These are phyloP conservation scores for Helicocarpus griseus DNA, from an alignment of 2,329 filamentous ascomycete species.

Conservation along the genomic window DNA sequence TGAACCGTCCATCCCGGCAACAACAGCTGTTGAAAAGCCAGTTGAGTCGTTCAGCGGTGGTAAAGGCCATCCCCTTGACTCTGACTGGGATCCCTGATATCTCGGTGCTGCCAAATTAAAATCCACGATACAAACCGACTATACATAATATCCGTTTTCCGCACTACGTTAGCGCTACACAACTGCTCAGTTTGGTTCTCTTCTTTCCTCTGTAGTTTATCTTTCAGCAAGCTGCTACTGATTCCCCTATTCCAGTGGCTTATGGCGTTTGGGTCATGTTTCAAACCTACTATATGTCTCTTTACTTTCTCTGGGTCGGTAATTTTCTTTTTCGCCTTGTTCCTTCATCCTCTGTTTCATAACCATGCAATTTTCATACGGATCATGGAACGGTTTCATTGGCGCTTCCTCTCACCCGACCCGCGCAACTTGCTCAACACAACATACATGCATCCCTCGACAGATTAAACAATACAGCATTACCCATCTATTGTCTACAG, in stretches of 20 bases:
- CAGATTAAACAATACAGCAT: no score
- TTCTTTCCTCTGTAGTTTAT: background rate
- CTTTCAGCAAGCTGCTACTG: background rate
- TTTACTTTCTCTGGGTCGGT: background rate
- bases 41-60: background rate
- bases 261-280: constrained; percentile 3
- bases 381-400: no score
- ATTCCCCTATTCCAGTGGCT: background rate
- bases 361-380: background rate
- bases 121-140: background rate
- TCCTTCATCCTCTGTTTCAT: background rate
- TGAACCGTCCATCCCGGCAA: constrained; percentile 3
- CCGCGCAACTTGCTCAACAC: no score
- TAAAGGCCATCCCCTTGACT: constrained; percentile 36
- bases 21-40: background rate
- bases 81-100: constrained; percentile 33
- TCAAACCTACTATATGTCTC: constrained; percentile 2
- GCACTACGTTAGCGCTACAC: background rate
- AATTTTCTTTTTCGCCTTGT: background rate
- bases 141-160: background rate
- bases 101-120: background rate
- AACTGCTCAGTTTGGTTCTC: background rate
- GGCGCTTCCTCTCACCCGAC: no score
- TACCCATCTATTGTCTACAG: no score
- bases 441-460: no score